A percentile compares a stretch with the other conserved stretches of the same genome.
These are phyloP conservation scores for Dactylellina leptospora DNA, from an alignment of 2,329 filamentous ascomycete genomes.

Conservation along the genomic window DNA sequence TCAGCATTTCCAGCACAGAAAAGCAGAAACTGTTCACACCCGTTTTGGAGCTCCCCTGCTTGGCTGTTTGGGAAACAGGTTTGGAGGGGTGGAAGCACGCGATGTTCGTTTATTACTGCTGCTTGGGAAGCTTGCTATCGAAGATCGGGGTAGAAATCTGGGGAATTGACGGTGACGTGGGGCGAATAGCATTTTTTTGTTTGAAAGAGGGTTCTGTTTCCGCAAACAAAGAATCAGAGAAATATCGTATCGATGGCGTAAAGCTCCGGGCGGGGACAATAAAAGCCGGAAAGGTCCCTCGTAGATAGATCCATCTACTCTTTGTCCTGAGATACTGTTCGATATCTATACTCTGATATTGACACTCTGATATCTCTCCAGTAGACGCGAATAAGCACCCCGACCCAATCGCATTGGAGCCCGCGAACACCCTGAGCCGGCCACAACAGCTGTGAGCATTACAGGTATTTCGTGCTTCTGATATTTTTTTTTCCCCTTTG, in stretches of 20 bases:
- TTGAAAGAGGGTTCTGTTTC: too few species aligned
- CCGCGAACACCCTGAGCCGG: too few species aligned
- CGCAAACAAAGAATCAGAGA: background rate
- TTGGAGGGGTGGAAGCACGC: background rate
- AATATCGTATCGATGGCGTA: constrained; percentile 1
- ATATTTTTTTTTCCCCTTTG: constrained; percentile 23
- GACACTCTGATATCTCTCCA: too few species aligned
- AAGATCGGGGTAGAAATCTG: constrained; percentile 6
- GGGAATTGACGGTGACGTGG: too few species aligned
- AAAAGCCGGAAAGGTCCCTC: too few species aligned
- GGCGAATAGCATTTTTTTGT: too few species aligned
- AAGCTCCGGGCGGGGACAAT: constrained; percentile 18
- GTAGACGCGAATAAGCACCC: too few species aligned
- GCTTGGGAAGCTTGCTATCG: background rate
- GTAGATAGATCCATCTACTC: too few species aligned
- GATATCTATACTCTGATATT: too few species aligned
- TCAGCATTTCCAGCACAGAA: background rate
- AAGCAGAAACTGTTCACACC: constrained; percentile 28
- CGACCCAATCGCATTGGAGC: too few species aligned
- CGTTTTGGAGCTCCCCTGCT: constrained; percentile 7
- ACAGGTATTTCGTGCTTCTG: constrained; percentile 2
- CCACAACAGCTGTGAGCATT: too few species aligned
- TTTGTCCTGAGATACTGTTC: too few species aligned
- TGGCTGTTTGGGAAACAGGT: constrained; percentile 8
- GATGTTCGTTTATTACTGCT: background rate